Evolutionary conservation across 192 early-diverging fungal species (phyloP), one percentile per base, ranked within the genome.

Genomic region (Dimargaris cristalligena): DNA sequence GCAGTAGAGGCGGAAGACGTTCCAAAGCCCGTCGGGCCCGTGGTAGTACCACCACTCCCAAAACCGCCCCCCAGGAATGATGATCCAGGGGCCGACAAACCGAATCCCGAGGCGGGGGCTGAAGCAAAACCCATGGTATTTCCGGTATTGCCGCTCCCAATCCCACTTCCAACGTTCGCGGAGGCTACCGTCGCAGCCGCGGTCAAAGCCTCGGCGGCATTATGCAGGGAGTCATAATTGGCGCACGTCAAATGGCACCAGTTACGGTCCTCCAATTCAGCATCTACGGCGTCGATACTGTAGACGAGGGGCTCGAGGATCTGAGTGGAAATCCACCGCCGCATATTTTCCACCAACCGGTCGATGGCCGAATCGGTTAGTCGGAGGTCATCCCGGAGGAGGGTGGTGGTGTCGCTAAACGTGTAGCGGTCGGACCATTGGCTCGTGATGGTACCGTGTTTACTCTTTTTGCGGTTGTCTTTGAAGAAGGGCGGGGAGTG

Each of bases 261-360:
- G 11, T 65, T 68, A 38, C 72, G 63, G 54, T 71, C 61, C 49
- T 67, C 60, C 31, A 75, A 67, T 31, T 69, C 54, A 11, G 45
- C 56, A 31, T 75, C 73, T 31, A 75, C 62, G 49, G 69, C 65
- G 35, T 65, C 62, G 35, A 75, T 68, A 58, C 68, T 70, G 62
- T 65, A 65, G 56, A 58, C 52, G 32, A 75, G 59, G 22, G 73
- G 73, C 11, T 62, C 63, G 49, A 75, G 52, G 26, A 75, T 58
- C 49, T 72, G 73, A 34, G 65, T 65, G 28, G 68, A 68, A 64
- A 72, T 71, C 73, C 73, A 75, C 34, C 49, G 48, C 32, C 65
- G 70, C 67, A 72, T 75, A 52, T 70, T 71, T 41, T 75, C 73
- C 16, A 65, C 60, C 67, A 70, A 70, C 26, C 62, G 67, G 32